Evolutionary conservation across 441 rosid species (phyloP).

Genomic region (Croton laevigatus): DNA sequence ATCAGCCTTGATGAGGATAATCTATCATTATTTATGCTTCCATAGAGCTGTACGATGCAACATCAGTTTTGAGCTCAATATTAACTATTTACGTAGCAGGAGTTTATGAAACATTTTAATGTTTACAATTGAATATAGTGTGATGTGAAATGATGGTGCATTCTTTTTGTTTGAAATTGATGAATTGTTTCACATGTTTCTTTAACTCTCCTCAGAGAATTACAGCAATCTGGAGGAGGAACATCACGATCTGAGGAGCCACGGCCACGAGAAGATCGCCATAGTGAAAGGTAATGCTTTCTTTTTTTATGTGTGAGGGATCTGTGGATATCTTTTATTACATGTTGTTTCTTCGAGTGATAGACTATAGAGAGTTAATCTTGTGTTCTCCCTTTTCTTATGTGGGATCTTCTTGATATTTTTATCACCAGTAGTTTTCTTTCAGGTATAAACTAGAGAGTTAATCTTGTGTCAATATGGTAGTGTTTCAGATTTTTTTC

Average conservation of each 20-base stretch:
- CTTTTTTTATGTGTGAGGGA: not conserved
- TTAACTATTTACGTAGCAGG: not conserved
- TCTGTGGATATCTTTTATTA: not conserved
- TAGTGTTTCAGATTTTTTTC: not conserved
- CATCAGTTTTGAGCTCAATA: not conserved
- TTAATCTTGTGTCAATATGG: not conserved
- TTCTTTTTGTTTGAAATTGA: not conserved
- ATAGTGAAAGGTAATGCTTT: constrained; percentile 46
- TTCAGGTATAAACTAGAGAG: no score
- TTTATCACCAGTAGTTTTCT: no score
- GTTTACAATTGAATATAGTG: not conserved
- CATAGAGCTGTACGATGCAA: not conserved
- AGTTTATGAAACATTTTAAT: not conserved
- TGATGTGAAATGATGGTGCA: not conserved
- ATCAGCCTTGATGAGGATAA: not conserved
- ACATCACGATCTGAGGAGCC: constrained; percentile 76
- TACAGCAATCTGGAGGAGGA: constrained; percentile 51
- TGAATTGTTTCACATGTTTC: constrained; percentile 10
- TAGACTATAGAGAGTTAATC: no score
- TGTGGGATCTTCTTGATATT: no score
- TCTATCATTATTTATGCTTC: not conserved
- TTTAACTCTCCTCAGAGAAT: constrained; percentile 48
- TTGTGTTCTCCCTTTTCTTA: no score
- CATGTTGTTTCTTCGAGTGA: not conserved
- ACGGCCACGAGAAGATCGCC: constrained; percentile 62